Evolutionary conservation across 2,329 filamentous ascomycete genomes (phyloP).

Genomic region (Albophoma yamanashiensis): DNA sequence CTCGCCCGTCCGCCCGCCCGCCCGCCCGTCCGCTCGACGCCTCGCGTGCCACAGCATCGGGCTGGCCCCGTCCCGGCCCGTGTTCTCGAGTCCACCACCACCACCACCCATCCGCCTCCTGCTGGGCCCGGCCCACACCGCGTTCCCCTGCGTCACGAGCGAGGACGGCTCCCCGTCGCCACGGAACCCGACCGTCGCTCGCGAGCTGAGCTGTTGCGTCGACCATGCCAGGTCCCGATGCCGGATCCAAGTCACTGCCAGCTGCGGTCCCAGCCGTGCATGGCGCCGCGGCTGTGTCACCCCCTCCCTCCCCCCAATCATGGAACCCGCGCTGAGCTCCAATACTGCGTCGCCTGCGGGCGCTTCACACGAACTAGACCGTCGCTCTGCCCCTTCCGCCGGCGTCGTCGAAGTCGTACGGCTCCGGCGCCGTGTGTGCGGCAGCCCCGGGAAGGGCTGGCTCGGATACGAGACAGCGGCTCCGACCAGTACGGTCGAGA

Average conservation of each 20-base stretch:
- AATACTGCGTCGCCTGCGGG: neutral
- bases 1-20: neutral
- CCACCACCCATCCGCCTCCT: too few species aligned
- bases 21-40: neutral
- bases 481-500: neutral
- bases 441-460: neutral
- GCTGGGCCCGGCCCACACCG: neutral
- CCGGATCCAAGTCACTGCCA: neutral
- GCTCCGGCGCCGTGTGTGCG: neutral
- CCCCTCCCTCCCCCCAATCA: neutral
- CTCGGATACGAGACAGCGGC: neutral
- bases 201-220: neutral
- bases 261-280: neutral
- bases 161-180: neutral
- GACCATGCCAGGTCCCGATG: neutral
- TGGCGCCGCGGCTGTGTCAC: neutral
- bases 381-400: neutral
- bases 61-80: neutral
- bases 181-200: neutral
- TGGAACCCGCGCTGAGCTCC: neutral
- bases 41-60: neutral
- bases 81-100: neutral
- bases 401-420: neutral
- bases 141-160: neutral
- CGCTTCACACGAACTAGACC: neutral